Evolutionary conservation across 2,329 filamentous ascomycete genomes (phyloP).

Genomic region (Hypoxylon rubiginosum): DNA sequence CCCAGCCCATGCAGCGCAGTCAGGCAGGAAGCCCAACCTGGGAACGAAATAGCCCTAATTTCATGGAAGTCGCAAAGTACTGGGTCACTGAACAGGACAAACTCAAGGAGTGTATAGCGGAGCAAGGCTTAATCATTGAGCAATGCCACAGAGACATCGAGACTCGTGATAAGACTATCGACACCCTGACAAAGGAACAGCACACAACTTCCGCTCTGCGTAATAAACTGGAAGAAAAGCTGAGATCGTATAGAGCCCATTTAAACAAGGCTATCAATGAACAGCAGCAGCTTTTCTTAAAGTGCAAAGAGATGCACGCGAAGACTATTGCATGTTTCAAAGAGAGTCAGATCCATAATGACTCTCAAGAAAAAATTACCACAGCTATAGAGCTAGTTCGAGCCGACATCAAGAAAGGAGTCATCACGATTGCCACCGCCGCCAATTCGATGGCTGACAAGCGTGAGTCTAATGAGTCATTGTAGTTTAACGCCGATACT

Average conservation of each 20-base stretch:
- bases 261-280: conserved; percentile 62
- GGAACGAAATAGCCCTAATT: conserved; percentile 29
- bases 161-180: conserved; percentile 38
- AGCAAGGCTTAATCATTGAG: conserved; percentile 27
- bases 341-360: conserved; percentile 52
- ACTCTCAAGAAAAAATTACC: conserved; percentile 49
- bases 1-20: conserved; percentile 5
- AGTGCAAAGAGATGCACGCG: conserved; percentile 53
- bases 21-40: conserved; percentile 25
- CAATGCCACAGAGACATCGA: conserved; percentile 24
- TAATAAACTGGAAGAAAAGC: conserved; percentile 53
- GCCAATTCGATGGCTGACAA: conserved; percentile 35
- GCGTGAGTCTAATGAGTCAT: conserved; percentile 30
- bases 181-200: conserved; percentile 47
- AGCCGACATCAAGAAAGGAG: conserved; percentile 37
- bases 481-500: conserved; percentile 7
- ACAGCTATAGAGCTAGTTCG: conserved; percentile 28
- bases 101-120: conserved; percentile 35
- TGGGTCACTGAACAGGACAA: conserved; percentile 42
- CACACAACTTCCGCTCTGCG: conserved; percentile 48
- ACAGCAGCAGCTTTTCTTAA: conserved; percentile 60
- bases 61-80: conserved; percentile 32
- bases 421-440: conserved; percentile 31
- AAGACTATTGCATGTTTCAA: conserved; percentile 54
- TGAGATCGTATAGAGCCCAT: conserved; percentile 53